Evolutionary conservation across 768 basidiomycete genomes (phyloP), one percentile per base, ranked within the genome.

Genomic region (Porpolomopsis calyptriformis): DNA sequence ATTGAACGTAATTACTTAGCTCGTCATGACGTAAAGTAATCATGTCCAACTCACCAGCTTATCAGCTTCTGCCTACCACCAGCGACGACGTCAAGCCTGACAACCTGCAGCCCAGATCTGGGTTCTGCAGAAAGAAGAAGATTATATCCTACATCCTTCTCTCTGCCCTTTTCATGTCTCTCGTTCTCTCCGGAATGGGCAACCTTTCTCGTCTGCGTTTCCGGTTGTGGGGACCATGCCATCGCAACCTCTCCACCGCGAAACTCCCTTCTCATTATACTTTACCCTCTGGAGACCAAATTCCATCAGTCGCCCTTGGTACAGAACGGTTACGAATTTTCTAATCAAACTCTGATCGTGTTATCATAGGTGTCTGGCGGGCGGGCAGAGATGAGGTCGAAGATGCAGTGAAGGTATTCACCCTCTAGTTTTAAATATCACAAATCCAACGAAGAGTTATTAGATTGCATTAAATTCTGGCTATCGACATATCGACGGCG

Each of bases 401-500:
- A 1, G 58, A 62, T 11, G 83, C 84, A 18, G 81, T 87, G 48
- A 78, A 77, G 66, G 78, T 73, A 24, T 43, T 23, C 43, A 20
- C 29, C 25, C 46, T 18, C 37, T 25, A 46, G 1, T 7, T 6
- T 27, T 8, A 31, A 31, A 31, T n/a, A n/a, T n/a, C n/a, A n/a
- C n/a, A n/a, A n/a, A n/a, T n/a, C n/a, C n/a, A n/a, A n/a, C n/a
- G n/a, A n/a, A n/a, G n/a, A n/a, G n/a, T 34, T 34, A 18, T 9
- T 43, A 80, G 74, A 64, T 72, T 2, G 82, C 82, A 1, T 57
- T 85, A 45, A 64, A 68, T 20, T 64, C 73, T 4, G 82, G 83
- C 0, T 85, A 85, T 53, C 69, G 75, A 49, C 83, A 84, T 55
- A 81, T 85, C 37, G 83, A 84, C 52, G 82, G 74, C 14, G 83